Conservation (phyloP, 352 stramenopile genomes). For the Elongisporangium prolatum region DNA sequence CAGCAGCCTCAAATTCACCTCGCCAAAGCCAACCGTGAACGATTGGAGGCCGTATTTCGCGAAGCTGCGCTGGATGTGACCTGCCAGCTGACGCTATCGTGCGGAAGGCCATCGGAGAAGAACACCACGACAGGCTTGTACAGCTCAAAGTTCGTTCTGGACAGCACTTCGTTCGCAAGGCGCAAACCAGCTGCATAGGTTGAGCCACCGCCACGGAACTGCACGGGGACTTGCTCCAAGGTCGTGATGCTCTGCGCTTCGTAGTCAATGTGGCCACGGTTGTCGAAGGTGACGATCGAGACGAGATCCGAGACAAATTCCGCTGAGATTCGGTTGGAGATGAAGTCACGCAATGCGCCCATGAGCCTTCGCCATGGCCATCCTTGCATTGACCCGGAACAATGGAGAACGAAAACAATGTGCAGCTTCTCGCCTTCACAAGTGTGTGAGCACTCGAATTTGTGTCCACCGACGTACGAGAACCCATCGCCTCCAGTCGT, state of each 20-base stretch:
- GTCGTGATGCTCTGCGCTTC: constrained; percentile 49
- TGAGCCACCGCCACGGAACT: constrained; percentile 43
- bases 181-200: constrained; percentile 48
- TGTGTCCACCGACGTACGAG: constrained; percentile 57
- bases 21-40: constrained; percentile 69
- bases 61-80: constrained; percentile 50
- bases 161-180: constrained; percentile 61
- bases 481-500: constrained; percentile 28
- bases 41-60: constrained; percentile 52
- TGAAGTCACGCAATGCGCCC: constrained; percentile 50
- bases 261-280: constrained; percentile 28
- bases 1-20: constrained; percentile 55
- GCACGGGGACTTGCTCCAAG: constrained; percentile 8
- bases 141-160: constrained; percentile 43
- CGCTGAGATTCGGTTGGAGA: constrained; percentile 57
- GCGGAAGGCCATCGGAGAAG: constrained; percentile 70
- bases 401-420: constrained; percentile 75
- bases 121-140: constrained; percentile 75
- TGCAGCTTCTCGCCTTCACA: constrained; percentile 49
- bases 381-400: constrained; percentile 69
- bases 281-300: constrained; percentile 70
- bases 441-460: constrained; percentile 72
- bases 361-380: constrained; percentile 51
- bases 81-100: constrained; percentile 37
- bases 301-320: constrained; percentile 55